Evolutionary conservation across 805 yeast species (phyloP), one percentile per base, ranked within the genome.

Genomic region (Helenozyma rhizophorensis): DNA sequence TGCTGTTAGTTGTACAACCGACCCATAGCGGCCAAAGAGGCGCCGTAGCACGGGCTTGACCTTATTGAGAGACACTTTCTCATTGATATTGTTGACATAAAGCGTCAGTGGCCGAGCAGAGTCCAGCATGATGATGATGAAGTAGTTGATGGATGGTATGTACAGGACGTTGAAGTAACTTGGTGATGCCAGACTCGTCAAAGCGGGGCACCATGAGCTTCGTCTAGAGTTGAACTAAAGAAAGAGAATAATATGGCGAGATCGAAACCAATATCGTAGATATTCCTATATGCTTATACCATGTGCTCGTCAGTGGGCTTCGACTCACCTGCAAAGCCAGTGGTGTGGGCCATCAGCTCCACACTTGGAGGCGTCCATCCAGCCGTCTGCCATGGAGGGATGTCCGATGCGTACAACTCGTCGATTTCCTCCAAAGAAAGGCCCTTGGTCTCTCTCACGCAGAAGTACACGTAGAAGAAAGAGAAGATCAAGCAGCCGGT

Each of bases 351-450:
- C 66, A 60, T 60, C 25, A 38, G 41, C 12, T 60, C 64, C 13
- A 45, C 37, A 21, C 58, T 36, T 21, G 76, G 66, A 47, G 83
- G 82, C 33, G 64, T 66, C 77, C 76, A 80, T 36, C 48, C 48
- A 16, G 66, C 32, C 11, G 82, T 58, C 43, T 63, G 55, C 68
- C 68, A 62, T 22, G 72, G 63, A 14, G 43, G 37, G 26, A 62
- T 36, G 33, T 52, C 55, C 33, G 61, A 58, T 23, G 69, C 68
- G 48, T 78, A 81, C 68, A 80, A 64, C 51, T 74, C 79, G 56
- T 84, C 88, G 43, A 85, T 85, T 61, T 85, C 88, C 63, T 85
- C 95, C 56, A 86, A 72, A 27, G 84, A 72, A 50, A 84, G 72
- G 38, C 94, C 94, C 65, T 76, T 78, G 34, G 95, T 86, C 62